A percentile compares a stretch with the other conserved stretches of the same genome.
These are phyloP conservation scores for Arachis hypogaea DNA, from an alignment of 306 rosid species.

Conservation along the genomic window DNA sequence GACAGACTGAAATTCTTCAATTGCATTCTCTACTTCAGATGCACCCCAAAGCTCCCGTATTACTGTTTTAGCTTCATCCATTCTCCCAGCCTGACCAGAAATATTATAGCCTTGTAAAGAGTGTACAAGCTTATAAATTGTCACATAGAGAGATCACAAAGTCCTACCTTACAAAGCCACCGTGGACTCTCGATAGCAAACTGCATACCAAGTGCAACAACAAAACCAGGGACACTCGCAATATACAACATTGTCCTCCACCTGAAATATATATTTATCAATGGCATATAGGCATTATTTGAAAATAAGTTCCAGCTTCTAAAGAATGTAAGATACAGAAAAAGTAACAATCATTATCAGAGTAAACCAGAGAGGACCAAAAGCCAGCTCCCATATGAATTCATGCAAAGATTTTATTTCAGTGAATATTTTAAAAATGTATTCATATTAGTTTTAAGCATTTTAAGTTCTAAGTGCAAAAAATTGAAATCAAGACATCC, in stretches of 20 bases:
- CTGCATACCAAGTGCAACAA: conserved; percentile 81
- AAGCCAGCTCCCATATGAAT: neutral
- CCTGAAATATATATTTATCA: conserved; percentile 56
- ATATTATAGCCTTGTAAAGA: conserved; percentile 20
- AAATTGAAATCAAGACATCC: neutral
- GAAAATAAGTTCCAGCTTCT: conserved; percentile 19
- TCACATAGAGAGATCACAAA: conserved; percentile 26
- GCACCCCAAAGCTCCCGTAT: conserved; percentile 79
- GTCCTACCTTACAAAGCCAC: conserved; percentile 86
- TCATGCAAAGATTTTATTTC: conserved; percentile 12
- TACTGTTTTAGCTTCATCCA: conserved; percentile 65
- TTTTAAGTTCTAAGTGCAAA: conserved; percentile 6
- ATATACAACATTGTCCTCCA: conserved; percentile 88
- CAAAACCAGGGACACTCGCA: conserved; percentile 79
- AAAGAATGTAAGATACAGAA: neutral
- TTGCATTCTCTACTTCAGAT: conserved; percentile 73
- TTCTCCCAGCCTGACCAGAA: conserved; percentile 70
- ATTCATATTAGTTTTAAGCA: neutral
- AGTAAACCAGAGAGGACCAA: neutral
- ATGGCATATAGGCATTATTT: conserved; percentile 19
- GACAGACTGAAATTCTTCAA: conserved; percentile 75
- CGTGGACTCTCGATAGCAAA: conserved; percentile 94
- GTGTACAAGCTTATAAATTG: conserved; percentile 16
- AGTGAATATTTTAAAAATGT: conserved; percentile 1
- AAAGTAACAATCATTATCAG: conserved; percentile 5